A percentile compares a stretch with the other conserved stretches of the same genome.
Conservation (phyloP, 495 filamentous ascomycete genomes). For the Pyrenopolyporus hunteri region DNA sequence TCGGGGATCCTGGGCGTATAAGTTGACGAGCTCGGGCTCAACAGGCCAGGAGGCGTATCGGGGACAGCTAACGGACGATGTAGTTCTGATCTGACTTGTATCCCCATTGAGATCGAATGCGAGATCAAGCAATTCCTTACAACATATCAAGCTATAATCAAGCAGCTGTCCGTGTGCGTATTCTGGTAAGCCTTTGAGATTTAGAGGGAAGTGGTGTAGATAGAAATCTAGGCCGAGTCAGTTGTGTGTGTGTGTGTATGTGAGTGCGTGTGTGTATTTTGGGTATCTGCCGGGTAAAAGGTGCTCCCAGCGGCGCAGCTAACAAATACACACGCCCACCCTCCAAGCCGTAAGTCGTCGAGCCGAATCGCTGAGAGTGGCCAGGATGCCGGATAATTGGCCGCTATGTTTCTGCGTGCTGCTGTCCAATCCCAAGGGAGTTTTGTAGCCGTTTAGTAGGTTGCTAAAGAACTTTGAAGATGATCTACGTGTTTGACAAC, state of each 20-base stretch:
- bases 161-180: slow-evolving; percentile 1
- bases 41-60: slow-evolving; percentile 52
- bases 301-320: slow-evolving; percentile 35
- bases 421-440: slow-evolving; percentile 19
- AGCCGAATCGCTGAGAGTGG: slow-evolving; percentile 35
- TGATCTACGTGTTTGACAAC: slow-evolving; percentile 21
- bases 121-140: slow-evolving; percentile 25
- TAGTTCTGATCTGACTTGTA: slow-evolving; percentile 53
- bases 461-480: slow-evolving; percentile 9
- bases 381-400: slow-evolving; percentile 39
- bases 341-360: slow-evolving; percentile 32
- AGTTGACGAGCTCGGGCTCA: slow-evolving; percentile 50
- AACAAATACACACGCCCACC: slow-evolving; percentile 29
- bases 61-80: slow-evolving; percentile 50
- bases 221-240: slow-evolving; percentile 33
- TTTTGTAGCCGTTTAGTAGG: slow-evolving; percentile 12
- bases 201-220: slow-evolving; percentile 13
- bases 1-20: slow-evolving; percentile 47
- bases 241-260: too few species aligned
- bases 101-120: slow-evolving; percentile 55
- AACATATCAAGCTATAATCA: slow-evolving; percentile 28
- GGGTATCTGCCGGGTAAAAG: slow-evolving; percentile 39
- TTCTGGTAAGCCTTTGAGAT: slow-evolving; percentile 2
- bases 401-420: slow-evolving; percentile 14
- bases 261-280: too few species aligned